Evolutionary conservation across 2,329 filamentous ascomycete genomes (phyloP).

Genomic region (Apiospora malaysiana): DNA sequence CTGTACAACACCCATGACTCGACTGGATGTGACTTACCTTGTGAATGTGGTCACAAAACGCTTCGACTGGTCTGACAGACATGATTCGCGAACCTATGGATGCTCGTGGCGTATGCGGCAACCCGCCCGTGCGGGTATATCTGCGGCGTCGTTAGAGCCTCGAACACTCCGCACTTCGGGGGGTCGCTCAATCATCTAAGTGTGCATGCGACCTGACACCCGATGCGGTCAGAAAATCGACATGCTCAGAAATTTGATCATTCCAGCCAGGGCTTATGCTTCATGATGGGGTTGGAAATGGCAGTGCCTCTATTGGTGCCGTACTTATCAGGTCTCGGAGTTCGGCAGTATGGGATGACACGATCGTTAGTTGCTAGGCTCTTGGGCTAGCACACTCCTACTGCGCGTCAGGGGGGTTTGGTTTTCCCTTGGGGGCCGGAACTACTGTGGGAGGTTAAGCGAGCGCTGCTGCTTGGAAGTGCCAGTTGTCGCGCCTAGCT

Average conservation of each 20-base stretch:
- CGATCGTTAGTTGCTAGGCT: neutral
- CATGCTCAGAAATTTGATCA: too few species aligned
- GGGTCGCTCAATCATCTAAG: neutral
- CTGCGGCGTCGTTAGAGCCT: neutral
- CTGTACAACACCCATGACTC: neutral
- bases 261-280: too few species aligned
- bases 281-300: neutral
- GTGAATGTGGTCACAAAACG: neutral
- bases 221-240: neutral
- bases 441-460: too few species aligned
- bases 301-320: too few species aligned
- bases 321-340: neutral
- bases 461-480: too few species aligned
- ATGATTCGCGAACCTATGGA: neutral
- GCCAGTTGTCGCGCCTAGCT: neutral
- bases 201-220: neutral
- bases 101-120: neutral
- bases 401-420: neutral
- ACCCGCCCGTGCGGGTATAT: neutral
- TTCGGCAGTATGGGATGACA: neutral
- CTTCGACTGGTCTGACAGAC: slow-evolving; percentile 9
- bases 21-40: neutral
- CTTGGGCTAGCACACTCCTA: neutral
- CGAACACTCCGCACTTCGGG: neutral
- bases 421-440: too few species aligned